Base-by-base conservation (phyloP, 768 basidiomycete genomes). In the Guyanaporus albipodus region DNA sequence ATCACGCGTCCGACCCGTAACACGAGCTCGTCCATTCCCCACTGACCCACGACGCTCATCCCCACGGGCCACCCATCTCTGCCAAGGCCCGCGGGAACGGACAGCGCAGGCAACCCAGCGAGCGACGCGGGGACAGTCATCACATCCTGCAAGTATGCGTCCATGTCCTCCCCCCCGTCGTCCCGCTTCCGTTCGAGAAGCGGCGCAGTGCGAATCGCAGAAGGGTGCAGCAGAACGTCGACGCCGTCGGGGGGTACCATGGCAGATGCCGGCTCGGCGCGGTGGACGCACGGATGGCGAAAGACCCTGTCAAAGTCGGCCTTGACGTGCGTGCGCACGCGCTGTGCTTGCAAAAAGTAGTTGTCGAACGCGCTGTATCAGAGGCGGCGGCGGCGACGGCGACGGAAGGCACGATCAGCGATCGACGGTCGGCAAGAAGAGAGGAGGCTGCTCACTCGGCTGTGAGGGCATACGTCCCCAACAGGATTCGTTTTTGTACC, bases 301-400 rank as follows among this genome's bases (percentile, higher is more conserved):
- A 97, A 93, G 28, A 85, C 77, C 1, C 61, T 57, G 58, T 84
- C 70, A 56, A 94, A 93, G 58, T 97, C 94, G 5, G 73, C 58
- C 48, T 79, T 77, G 42, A 99, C 71, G 8, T 77, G 68, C 40
- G 77, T 74, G 1, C 95, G 83, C 9, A 97, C 78, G 26, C 82
- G 77, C 52, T 91, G 86, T 0, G 95, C 94, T 70, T 95, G 91
- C 6, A 98, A 74, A 63, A 92, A 99, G 65, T 95, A 97, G 60
- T 95, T 97, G 68, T 97, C 87, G 60, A 93, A 97, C n/a, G 92
- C 92, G 47, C 92, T 97, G 56, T 6, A 19, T 2, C 44, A 2
- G 8, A 27, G 22, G 22, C 4, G 12, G 21, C 28, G n/a, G n/a
- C n/a, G n/a, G n/a, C n/a, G n/a, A n/a, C n/a, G n/a, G n/a, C n/a